Evolutionary conservation across 805 yeast genomes (phyloP).

Genomic region (Schwanniomyces yamadae): DNA sequence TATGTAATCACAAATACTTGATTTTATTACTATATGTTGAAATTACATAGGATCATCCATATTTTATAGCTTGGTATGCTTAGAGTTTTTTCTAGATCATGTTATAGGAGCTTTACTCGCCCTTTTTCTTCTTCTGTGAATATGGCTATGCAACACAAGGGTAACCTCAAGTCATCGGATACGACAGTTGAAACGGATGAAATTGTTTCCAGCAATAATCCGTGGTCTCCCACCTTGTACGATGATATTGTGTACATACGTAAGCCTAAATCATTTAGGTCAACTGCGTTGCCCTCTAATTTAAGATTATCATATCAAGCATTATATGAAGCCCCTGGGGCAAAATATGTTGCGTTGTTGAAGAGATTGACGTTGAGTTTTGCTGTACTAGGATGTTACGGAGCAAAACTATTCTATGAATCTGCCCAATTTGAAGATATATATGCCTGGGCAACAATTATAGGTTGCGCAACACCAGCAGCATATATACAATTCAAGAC

Average conservation of each 20-base stretch:
- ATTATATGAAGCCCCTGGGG: constrained; percentile 61
- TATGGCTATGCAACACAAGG: constrained; percentile 13
- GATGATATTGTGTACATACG: constrained; percentile 45
- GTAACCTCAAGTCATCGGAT: constrained; percentile 25
- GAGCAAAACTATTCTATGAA: constrained; percentile 57
- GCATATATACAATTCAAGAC: constrained; percentile 50
- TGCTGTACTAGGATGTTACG: constrained; percentile 57
- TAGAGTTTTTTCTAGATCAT: not conserved
- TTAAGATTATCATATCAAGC: constrained; percentile 59
- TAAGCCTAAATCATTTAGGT: constrained; percentile 38
- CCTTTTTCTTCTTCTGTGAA: not conserved
- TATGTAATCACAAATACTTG: not conserved
- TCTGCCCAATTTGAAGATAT: constrained; percentile 54
- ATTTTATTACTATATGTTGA: no score
- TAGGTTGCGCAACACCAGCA: constrained; percentile 57
- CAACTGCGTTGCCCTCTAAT: constrained; percentile 50
- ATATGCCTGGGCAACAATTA: constrained; percentile 43
- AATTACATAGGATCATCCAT: not conserved
- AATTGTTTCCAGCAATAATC: constrained; percentile 40
- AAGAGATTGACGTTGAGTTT: constrained; percentile 64
- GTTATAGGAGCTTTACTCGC: not conserved
- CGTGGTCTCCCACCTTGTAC: constrained; percentile 45
- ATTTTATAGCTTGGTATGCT: not conserved
- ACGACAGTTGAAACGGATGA: constrained; percentile 42
- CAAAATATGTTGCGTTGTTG: constrained; percentile 58